phyloP scores from a whole-genome alignment of 768 basidiomycete species.

The Trametes meyenii region DNA sequence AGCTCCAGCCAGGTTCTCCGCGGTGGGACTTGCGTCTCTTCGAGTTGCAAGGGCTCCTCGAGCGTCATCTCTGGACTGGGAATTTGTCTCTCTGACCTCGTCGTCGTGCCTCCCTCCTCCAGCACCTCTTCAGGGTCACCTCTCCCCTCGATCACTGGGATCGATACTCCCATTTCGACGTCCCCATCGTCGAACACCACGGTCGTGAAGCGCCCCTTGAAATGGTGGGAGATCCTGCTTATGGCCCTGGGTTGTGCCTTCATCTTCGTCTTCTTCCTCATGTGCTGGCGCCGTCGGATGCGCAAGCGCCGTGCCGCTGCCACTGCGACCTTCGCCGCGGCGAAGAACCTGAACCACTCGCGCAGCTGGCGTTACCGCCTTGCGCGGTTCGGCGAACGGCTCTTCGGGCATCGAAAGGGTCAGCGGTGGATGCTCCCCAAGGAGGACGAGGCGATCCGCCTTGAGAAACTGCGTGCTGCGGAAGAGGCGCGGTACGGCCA shows the following conservation, averaged over 20 bases:
- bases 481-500: slow-evolving; percentile 52
- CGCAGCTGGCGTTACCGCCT: slow-evolving; percentile 60
- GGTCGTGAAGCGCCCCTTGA: slow-evolving; percentile 42
- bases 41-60: slow-evolving; percentile 59
- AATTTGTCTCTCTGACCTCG: slow-evolving; percentile 77
- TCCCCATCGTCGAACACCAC: slow-evolving; percentile 13
- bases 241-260: slow-evolving; percentile 83
- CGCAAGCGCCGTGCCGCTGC: slow-evolving; percentile 68
- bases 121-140: slow-evolving; percentile 44
- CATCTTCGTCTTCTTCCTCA: slow-evolving; percentile 67
- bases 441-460: slow-evolving; percentile 48
- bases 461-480: slow-evolving; percentile 52
- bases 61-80: slow-evolving; percentile 72
- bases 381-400: slow-evolving; percentile 54
- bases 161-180: slow-evolving; percentile 47
- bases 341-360: slow-evolving; percentile 54
- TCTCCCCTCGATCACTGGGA: slow-evolving; percentile 59
- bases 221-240: slow-evolving; percentile 86
- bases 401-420: slow-evolving; percentile 54
- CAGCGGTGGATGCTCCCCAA: slow-evolving; percentile 31
- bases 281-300: slow-evolving; percentile 71
- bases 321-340: slow-evolving; percentile 65
- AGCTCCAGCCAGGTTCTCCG: slow-evolving; percentile 63
- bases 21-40: slow-evolving; percentile 62
- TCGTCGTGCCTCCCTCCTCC: slow-evolving; percentile 51